Base-by-base conservation (phyloP, 2,329 filamentous ascomycete species). In the Saccharata proteae region DNA sequence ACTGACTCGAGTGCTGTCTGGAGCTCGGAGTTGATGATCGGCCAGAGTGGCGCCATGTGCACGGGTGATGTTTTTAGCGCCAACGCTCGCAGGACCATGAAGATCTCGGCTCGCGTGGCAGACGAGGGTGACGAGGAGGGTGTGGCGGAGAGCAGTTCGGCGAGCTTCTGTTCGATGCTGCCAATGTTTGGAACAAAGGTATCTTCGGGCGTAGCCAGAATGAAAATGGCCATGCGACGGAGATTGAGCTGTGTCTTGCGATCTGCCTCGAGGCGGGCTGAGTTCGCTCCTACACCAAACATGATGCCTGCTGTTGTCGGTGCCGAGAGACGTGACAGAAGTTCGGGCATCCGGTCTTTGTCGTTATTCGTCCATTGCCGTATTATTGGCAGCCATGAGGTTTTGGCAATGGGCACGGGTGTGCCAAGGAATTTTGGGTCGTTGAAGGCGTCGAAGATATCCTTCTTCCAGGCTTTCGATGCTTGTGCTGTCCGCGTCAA, bases 271-370 rank as follows among this genome's bases (percentile, higher is more conserved):
- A 92, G 71, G 36, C 90, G 71, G 20, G 90, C 90, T 25, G 86
- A 92, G 14, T 83, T 85, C 5, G 90, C 90, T 8, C 92, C 92
- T 1, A 98, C 90, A n/a, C 90, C 90, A 48, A 98, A 98, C 51
- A 98, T 88, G 43, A 98, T 92, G 6, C 90, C 90, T 0, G 92
- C 90, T 10, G 86, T 88, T 1, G 86, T 84, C 5, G 90, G 90
- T 4, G 86, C 72, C 5, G 77, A 77, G 39, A 98, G 71, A 13
- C 84, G 78, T 21, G 71, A 66, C 6, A 96, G 58, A 4, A 94
- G 63, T 39, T 98, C 90, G 0, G 77, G 64, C 58, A 98, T 70
- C 27, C 81, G 75, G 34, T 94, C 86, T 57, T 93, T 94, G 54
- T 98, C 90, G 11, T 73, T 73, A 10, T 86, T 60, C 3, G 75